Percentiles rank a stretch among this genome's conserved stretches.
These are phyloP conservation scores for Epichloe aotearoae DNA, from an alignment of 2,329 filamentous ascomycete species.

Conservation along the genomic window DNA sequence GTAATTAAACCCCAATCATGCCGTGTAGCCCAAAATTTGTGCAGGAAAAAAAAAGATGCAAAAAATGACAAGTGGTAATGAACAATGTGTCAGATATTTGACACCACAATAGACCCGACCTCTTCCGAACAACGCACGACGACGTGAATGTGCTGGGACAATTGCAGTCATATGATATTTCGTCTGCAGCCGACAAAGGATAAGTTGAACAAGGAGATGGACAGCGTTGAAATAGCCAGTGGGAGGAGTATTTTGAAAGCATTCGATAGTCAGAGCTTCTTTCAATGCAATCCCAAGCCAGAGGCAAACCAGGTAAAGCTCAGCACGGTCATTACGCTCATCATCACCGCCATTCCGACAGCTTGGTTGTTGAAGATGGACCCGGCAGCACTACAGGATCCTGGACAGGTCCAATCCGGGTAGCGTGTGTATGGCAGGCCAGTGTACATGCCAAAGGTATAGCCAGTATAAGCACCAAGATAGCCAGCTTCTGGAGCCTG, in stretches of 20 bases:
- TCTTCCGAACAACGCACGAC: neutral
- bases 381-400: constrained; percentile 42
- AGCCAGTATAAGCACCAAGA: constrained; percentile 32
- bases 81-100: neutral
- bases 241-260: neutral
- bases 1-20: neutral
- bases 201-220: neutral
- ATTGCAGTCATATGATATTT: neutral
- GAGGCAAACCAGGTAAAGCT: constrained; percentile 53
- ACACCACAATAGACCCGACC: neutral
- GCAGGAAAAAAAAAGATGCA: neutral
- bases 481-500: constrained; percentile 43
- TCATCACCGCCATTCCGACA: constrained; percentile 36
- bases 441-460: constrained; percentile 46
- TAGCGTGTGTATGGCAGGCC: constrained; percentile 37
- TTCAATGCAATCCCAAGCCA: constrained; percentile 29
- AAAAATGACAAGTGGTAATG: neutral
- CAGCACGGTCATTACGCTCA: constrained; percentile 42
- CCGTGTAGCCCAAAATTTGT: neutral
- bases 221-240: neutral
- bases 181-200: neutral
- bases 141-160: neutral
- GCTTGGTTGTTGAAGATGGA: constrained; percentile 33
- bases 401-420: constrained; percentile 40
- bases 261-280: neutral